These are phyloP conservation scores for Elsinoe fawcettii DNA, from an alignment of 2,329 filamentous ascomycete genomes.

Conservation along the genomic window DNA sequence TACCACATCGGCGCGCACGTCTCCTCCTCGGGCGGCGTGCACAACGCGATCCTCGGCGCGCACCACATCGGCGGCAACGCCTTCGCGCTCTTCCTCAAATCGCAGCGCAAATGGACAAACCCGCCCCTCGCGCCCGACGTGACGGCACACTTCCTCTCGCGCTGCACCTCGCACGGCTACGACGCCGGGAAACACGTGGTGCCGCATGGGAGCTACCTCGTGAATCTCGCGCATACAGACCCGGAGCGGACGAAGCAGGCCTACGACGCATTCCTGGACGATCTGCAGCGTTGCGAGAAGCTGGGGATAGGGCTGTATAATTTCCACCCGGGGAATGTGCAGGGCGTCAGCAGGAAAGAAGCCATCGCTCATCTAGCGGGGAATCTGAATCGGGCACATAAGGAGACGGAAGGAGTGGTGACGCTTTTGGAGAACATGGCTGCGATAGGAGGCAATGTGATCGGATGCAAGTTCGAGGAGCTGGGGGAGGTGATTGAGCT, in stretches of 20 bases:
- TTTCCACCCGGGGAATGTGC: conserved; percentile 86
- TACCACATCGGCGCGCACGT: conserved; percentile 92
- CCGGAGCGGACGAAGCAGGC: conserved; percentile 73
- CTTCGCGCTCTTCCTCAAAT: conserved; percentile 92
- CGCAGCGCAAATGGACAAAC: conserved; percentile 88
- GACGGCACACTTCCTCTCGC: conserved; percentile 59
- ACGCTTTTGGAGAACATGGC: conserved; percentile 96
- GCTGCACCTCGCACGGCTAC: conserved; percentile 63
- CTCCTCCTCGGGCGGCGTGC: conserved; percentile 80
- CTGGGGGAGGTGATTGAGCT: conserved; percentile 73
- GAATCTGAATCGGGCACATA: conserved; percentile 75
- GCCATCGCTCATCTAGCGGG: conserved; percentile 72
- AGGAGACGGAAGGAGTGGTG: conserved; percentile 62
- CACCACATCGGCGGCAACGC: conserved; percentile 62
- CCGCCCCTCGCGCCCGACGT: conserved; percentile 65
- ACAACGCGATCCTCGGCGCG: conserved; percentile 62
- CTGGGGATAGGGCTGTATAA: conserved; percentile 92
- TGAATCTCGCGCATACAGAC: conserved; percentile 87
- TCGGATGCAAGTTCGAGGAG: conserved; percentile 80
- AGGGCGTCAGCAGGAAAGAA: conserved; percentile 54
- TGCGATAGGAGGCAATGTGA: conserved; percentile 67
- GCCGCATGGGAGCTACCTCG: conserved; percentile 91
- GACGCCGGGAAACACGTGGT: conserved; percentile 66
- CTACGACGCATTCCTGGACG: conserved; percentile 78
- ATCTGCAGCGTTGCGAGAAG: conserved; percentile 73